Conservation (phyloP, 2,329 filamentous ascomycete species). For the Davidsoniella eucalypti region DNA sequence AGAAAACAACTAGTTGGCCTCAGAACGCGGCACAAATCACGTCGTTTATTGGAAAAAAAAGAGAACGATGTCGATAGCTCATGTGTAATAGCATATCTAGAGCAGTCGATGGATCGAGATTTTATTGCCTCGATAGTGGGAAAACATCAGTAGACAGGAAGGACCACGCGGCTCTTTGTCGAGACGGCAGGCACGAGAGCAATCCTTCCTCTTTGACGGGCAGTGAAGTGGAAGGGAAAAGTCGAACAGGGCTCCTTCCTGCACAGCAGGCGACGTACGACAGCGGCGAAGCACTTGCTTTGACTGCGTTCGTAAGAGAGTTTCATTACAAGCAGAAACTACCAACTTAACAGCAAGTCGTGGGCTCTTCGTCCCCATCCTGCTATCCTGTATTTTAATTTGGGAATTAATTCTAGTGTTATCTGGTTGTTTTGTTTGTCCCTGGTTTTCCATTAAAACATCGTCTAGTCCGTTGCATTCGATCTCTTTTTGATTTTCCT, state of each 20-base stretch:
- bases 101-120: too few species aligned
- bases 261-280: too few species aligned
- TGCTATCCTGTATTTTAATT: not conserved
- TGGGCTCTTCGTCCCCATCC: too few species aligned
- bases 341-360: too few species aligned
- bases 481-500: not conserved
- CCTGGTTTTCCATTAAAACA: not conserved
- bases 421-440: not conserved
- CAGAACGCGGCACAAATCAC: too few species aligned
- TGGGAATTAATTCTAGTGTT: not conserved
- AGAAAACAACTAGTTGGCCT: too few species aligned
- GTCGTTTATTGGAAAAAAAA: too few species aligned
- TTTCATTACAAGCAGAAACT: not conserved
- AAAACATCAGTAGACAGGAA: not conserved
- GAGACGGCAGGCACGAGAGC: not conserved
- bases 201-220: not conserved
- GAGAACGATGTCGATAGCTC: too few species aligned
- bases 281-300: not conserved
- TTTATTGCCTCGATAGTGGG: too few species aligned
- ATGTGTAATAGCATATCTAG: too few species aligned
- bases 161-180: conserved; percentile 1
- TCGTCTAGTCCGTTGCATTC: too few species aligned
- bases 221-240: not conserved
- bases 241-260: too few species aligned
- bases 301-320: conserved; percentile 1